Evolutionary conservation across 495 filamentous ascomycete species (phyloP), one percentile per base, ranked within the genome.

Genomic region (Hypoxylon trugodes): DNA sequence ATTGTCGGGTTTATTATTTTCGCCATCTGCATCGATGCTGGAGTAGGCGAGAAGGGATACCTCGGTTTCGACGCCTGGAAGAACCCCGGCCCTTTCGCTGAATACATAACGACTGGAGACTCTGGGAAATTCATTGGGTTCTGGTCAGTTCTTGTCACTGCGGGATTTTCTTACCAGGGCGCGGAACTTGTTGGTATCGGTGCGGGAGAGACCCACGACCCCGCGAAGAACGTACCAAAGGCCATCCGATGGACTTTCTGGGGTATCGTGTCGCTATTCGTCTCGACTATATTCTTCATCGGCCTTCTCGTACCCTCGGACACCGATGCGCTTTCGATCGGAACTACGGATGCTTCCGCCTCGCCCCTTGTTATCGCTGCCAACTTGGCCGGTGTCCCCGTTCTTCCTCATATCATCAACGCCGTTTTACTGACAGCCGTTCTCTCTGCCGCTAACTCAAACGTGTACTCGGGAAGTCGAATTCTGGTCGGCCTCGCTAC

Each of bases 41-140:
- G 89, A 9, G 89, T 81, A 25, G 86, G 87, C 26, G 79, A 87
- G 8, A 81, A 88, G 25, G 85, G 88, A 37, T 77, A 83, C 36
- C 73, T 89, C n/a, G 89, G 89, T 2, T 92, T 92, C 74, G 76
- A 82, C 35, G 89, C 87, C 72, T 93, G 89, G 89, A 76, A 80
- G 16, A 68, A 86, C 19, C 89, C 89, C 1, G 89, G 89, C 12
- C 82, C 88, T 3, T 90, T 93, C 73, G 85, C 83, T 52, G 77
- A 80, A 19, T 81, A 81, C 59, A 69, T 85, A 28, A 64, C 76
- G 10, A 68, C 73, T 0, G 77, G 78, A 26, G 57, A 65, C 6
- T 70, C 72, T n/a, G 81, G 79, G 67, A 77, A 76, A 55, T 81
- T 78, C 38, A 71, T 79, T 26, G 77, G 76, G 6, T 78, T 79